phyloP scores from a whole-genome alignment of 306 rosid species.

The Prunus fruticosa region DNA sequence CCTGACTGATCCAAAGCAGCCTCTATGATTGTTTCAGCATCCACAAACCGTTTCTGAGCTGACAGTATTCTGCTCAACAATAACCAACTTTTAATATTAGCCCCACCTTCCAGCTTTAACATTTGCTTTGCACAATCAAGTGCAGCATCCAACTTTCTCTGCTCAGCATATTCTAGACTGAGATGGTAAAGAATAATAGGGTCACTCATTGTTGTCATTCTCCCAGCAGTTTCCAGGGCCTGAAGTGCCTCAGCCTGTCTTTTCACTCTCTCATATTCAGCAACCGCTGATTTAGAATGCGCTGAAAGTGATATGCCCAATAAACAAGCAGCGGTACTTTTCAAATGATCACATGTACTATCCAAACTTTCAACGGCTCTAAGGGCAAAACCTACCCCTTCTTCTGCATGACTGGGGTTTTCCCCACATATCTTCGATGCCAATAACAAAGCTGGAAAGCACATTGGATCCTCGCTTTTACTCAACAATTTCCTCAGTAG shows the following conservation, averaged over 20 bases:
- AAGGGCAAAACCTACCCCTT: conserved; percentile 54
- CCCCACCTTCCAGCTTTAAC: conserved; percentile 66
- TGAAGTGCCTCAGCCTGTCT: conserved; percentile 66
- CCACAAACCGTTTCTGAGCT: conserved; percentile 64
- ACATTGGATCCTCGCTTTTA: conserved; percentile 56
- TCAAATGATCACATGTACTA: conserved; percentile 57
- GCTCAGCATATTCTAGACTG: conserved; percentile 73
- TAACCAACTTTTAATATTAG: conserved; percentile 68
- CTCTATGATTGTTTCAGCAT: conserved; percentile 64
- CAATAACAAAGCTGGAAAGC: conserved; percentile 60
- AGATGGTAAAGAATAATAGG: conserved; percentile 57
- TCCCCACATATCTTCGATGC: conserved; percentile 89
- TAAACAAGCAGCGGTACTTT: conserved; percentile 57
- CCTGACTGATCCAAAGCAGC: conserved; percentile 88
- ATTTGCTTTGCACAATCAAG: conserved; percentile 53
- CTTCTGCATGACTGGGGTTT: conserved; percentile 49
- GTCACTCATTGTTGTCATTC: conserved; percentile 55
- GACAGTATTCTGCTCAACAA: conserved; percentile 75
- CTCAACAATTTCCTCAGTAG: conserved; percentile 65
- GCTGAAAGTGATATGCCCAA: conserved; percentile 81
- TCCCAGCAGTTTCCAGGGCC: conserved; percentile 60
- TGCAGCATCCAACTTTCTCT: conserved; percentile 75
- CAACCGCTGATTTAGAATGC: conserved; percentile 49
- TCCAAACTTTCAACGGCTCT: conserved; percentile 53
- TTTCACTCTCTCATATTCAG: conserved; percentile 60